Base-by-base conservation (phyloP, 2,329 filamentous ascomycete species). In the Colletotrichum liriopes region DNA sequence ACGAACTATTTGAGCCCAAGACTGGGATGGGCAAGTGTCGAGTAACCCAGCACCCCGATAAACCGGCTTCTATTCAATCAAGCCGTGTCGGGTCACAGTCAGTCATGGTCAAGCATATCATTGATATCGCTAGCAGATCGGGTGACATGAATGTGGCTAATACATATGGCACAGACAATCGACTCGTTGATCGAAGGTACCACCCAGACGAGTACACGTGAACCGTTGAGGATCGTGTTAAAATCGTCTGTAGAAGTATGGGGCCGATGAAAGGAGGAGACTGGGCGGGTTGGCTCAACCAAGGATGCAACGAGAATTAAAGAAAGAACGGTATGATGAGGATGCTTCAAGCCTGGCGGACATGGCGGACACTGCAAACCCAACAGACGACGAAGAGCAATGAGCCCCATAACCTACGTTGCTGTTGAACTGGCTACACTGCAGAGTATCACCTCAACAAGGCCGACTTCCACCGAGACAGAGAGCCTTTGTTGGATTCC, bases 181-280 rank as follows among this genome's bases (percentile, higher is more conserved):
- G 32, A 16, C 11, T 47, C 16, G 43, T 20, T 16, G 35, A 62
- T 62, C 32, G 16, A 37, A 9, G 12, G 9, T 26, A 51, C 18
- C 62, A 32, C 6, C 12, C 26, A 7, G 35, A 51, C 18, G 23
- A 20, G 1, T 68, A 58, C 39, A 35, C 39, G 5, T 12, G 39
- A 39, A 56, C 32, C 41, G 23, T 51, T 11, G 26, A 43, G 14
- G 39, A 68, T 6, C 41, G 65, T 64, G 51, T 56, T 6, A 65
- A 68, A 49, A 49, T 23, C 26, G 51, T 54, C 9, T 41, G 47
- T n/a, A 45, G 60, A 55, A 39, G 23, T 9, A 56, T 43, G 18
- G 66, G 66, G 2, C 60, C 60, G 8, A 49, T 56, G 20, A 37
- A 56, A 23, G 65, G 60, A 37, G 23, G 23, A 20, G 41, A 51